A percentile compares a stretch with the other conserved stretches of the same genome.
Evolutionary conservation across 768 basidiomycete species (phyloP).

Genomic region (Mrakia frigida): DNA sequence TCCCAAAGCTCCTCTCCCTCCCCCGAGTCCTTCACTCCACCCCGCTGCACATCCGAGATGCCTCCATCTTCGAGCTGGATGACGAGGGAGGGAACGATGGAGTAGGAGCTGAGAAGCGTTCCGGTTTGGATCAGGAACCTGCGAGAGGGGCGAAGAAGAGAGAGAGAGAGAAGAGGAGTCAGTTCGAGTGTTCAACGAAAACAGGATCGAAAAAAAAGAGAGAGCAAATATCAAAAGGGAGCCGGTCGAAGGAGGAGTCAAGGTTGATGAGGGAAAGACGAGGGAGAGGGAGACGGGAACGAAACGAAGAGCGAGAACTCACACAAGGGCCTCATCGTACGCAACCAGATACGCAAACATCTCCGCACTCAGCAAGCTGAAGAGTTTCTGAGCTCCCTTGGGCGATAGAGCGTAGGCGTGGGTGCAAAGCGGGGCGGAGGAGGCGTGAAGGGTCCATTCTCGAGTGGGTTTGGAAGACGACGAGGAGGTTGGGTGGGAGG

Average conservation of each 20-base stretch:
- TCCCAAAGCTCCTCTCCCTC: background rate
- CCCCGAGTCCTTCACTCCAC: conserved; percentile 2
- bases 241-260: background rate
- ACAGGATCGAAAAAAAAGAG: no score
- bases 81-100: conserved; percentile 7
- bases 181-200: no score
- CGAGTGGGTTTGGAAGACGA: background rate
- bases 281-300: background rate
- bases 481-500: background rate
- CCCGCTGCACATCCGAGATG: background rate
- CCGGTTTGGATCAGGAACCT: conserved; percentile 12
- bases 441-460: conserved; percentile 4
- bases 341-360: conserved; percentile 12
- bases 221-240: background rate
- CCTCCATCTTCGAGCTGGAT: conserved; percentile 9
- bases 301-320: background rate
- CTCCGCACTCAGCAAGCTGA: background rate
- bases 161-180: no score
- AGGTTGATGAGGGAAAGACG: background rate
- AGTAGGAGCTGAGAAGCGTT: background rate
- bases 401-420: conserved; percentile 21
- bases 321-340: conserved; percentile 19
- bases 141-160: background rate
- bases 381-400: conserved; percentile 4
- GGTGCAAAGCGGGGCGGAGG: conserved; percentile 15